Evolutionary conservation across 805 yeast species (phyloP).

Genomic region (Wickerhamiella galacta): DNA sequence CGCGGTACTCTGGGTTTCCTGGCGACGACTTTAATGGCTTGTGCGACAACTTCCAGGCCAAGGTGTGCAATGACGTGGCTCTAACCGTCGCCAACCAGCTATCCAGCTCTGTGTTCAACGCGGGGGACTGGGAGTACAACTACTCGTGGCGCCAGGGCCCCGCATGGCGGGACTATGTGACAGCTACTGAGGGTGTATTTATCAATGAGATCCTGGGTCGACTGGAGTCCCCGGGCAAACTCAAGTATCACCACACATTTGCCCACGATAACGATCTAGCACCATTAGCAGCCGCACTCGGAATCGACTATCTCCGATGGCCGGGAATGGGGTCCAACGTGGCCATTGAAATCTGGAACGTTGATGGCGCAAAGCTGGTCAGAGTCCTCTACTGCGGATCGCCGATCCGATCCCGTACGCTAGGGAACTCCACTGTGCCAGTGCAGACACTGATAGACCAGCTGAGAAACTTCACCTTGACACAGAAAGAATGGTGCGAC

Average conservation of each 20-base stretch:
- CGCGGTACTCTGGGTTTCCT: conserved; percentile 13
- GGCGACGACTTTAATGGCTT: conserved; percentile 24
- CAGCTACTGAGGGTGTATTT: conserved; percentile 24
- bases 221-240: conserved; percentile 16
- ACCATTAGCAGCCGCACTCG: conserved; percentile 25
- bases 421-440: too few species aligned
- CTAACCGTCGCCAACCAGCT: conserved; percentile 20
- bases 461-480: neutral
- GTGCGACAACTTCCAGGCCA: conserved; percentile 28
- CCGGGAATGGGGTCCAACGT: conserved; percentile 34
- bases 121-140: conserved; percentile 31
- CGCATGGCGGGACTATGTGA: conserved; percentile 24
- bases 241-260: conserved; percentile 26
- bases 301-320: conserved; percentile 26
- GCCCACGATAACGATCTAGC: conserved; percentile 31
- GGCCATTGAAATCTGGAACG: conserved; percentile 26
- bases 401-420: conserved; percentile 11
- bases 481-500: neutral
- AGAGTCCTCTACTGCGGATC: conserved; percentile 26
- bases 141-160: conserved; percentile 23
- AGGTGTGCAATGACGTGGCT: conserved; percentile 25
- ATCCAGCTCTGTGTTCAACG: conserved; percentile 25
- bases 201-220: conserved; percentile 23
- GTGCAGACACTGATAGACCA: too few species aligned
- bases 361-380: conserved; percentile 17